Evolutionary conservation across 2,329 filamentous ascomycete species (phyloP), one percentile per base, ranked within the genome.

Genomic region (Elsinoe ampelina): DNA sequence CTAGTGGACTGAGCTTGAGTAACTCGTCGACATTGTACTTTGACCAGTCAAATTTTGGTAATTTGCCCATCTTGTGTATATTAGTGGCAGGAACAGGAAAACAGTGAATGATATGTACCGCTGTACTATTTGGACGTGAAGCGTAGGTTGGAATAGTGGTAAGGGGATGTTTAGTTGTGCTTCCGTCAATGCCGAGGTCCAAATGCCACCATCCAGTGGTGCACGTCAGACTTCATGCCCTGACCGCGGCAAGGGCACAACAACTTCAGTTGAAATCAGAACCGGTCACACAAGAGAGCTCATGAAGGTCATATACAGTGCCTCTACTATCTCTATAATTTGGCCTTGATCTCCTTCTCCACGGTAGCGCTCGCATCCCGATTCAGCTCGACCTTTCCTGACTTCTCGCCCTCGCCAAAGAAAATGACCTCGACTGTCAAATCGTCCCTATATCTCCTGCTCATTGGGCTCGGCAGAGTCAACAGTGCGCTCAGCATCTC

Each of bases 341-440:
- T 64, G 10, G 62, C 48, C 38, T 61, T 62, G 35, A 61, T 61
- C 10, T 61, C 57, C 34, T 51, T 35, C 61, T 61, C 48, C 2
- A 64, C 65, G 20, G 67, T 69, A 38, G 86, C 88, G 59, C 85
- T 95, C 1, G 93, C 93, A 66, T 96, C 92, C 61, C 85, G 77
- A 71, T 97, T 98, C 58, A 95, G 71, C 4, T 85, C 81, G 4
- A 97, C 86, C 61, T 86, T 85, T 35, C 91, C 90, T 30, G 80
- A 86, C 55, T 84, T 67, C 63, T 95, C 83, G 50, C 83, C 66
- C 35, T 85, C 82, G 59, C 93, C 93, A 66, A 98, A 98, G 79
- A 98, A 98, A 67, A 98, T 95, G 60, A 98, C 93, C 71, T 98
- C 89, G 13, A 98, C 92, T 0, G 93, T 98, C 61, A 98, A 75